Conservation (phyloP, 208 protist species). For the Crithidia expoeki region DNA sequence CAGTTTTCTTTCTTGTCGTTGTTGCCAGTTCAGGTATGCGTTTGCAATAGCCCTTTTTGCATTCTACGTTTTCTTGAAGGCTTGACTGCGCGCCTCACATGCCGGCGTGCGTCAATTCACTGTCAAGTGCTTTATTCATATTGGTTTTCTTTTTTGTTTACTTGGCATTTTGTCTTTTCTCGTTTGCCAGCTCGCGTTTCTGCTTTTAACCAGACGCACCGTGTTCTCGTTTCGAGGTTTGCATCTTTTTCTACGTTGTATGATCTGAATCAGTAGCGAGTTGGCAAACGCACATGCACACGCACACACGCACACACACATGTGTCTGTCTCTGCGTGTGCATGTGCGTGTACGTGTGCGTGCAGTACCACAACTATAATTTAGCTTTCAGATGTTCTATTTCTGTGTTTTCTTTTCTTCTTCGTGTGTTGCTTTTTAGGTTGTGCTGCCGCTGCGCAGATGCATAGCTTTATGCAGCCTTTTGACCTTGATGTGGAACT, state of each 20-base stretch:
- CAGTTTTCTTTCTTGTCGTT: slow-evolving; percentile 6
- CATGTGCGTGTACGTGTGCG: no score
- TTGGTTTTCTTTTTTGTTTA: slow-evolving; percentile 15
- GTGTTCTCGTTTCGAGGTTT: neutral
- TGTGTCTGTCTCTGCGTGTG: neutral
- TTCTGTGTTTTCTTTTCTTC: slow-evolving; percentile 13
- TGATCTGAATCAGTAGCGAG: no score
- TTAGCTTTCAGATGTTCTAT: no score
- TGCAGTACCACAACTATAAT: no score
- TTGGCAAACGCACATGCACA: neutral
- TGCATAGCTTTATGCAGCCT: neutral
- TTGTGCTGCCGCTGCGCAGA: neutral
- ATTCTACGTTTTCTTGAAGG: no score
- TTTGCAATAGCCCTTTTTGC: no score
- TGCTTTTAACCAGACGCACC: neutral
- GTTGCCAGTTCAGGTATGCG: no score
- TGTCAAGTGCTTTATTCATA: no score
- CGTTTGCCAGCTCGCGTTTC: neutral
- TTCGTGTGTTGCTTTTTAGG: neutral
- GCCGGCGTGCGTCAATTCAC: no score
- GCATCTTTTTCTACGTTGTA: neutral
- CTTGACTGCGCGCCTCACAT: no score
- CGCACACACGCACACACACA: neutral
- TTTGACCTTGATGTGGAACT: no score
- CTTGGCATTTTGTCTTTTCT: slow-evolving; percentile 3